phyloP scores from a whole-genome alignment of 176 grass and related monocot genomes.

The Oryza glaberrima region DNA sequence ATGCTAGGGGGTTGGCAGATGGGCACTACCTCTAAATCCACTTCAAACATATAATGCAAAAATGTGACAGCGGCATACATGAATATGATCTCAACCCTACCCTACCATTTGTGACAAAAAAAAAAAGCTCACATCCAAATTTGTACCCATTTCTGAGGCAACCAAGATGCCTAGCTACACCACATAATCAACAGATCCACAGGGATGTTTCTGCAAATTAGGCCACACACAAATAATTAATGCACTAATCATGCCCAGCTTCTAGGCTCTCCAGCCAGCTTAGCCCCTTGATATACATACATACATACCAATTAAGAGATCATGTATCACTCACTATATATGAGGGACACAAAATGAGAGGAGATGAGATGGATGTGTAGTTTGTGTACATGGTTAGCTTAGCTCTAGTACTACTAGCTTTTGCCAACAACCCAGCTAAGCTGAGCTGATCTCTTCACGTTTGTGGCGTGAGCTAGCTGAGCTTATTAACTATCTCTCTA shows the following conservation, averaged over 20 bases:
- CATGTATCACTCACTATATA: background rate
- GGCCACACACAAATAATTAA: constrained; percentile 7
- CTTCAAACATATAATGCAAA: background rate
- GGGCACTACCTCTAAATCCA: background rate
- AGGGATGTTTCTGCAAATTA: constrained; percentile 13
- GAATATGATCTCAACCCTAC: background rate
- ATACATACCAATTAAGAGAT: background rate
- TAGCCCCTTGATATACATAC: background rate
- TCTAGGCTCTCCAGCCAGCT: background rate
- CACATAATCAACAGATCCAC: background rate
- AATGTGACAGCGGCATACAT: background rate
- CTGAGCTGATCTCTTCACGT: background rate
- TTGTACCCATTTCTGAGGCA: background rate
- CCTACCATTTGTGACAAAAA: background rate
- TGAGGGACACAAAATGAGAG: background rate
- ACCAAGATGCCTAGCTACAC: background rate
- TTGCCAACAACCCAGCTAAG: background rate
- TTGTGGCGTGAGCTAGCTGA: constrained; percentile 5
- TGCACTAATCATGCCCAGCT: constrained; percentile 11
- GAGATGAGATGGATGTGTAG: background rate
- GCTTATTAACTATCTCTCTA: background rate
- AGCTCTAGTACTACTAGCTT: background rate
- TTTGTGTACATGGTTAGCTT: background rate
- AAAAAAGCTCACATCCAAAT: background rate
- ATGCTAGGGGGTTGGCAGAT: background rate